Conservation (phyloP, 2,329 filamentous ascomycete genomes). For the Trichoderma harzianum region DNA sequence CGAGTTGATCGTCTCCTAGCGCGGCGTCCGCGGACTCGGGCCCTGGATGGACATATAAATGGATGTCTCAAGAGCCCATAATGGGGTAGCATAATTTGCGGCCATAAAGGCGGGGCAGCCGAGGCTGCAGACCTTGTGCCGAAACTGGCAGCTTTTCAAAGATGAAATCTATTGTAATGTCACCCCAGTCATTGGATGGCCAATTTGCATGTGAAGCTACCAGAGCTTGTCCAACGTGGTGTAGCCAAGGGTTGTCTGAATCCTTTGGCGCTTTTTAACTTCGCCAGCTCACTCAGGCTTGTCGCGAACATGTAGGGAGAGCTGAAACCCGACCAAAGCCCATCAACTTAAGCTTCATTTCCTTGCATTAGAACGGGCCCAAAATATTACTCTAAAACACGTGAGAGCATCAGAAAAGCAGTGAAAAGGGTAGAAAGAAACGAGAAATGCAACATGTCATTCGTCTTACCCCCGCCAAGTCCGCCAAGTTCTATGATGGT, state of each 20-base stretch:
- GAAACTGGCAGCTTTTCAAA: not conserved
- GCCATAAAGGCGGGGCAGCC: not conserved
- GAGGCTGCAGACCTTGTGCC: not conserved
- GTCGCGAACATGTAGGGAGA: not conserved
- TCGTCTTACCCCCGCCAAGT: not conserved
- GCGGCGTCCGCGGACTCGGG: not conserved
- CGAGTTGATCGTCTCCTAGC: not conserved
- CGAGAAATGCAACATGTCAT: not conserved
- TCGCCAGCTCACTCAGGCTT: not conserved
- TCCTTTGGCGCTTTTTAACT: not conserved
- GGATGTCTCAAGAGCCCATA: no score
- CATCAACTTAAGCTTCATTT: not conserved
- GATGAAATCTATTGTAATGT: not conserved
- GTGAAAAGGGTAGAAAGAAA: not conserved
- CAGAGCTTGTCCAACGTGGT: not conserved
- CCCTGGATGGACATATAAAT: not conserved
- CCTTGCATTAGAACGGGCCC: not conserved
- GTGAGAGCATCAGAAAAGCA: not conserved
- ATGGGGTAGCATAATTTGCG: not conserved
- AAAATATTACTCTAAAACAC: not conserved
- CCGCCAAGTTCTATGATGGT: not conserved
- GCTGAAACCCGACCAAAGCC: not conserved
- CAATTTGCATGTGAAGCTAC: not conserved
- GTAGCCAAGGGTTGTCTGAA: not conserved
- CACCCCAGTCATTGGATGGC: not conserved